Evolutionary conservation across 2,329 filamentous ascomycete species (phyloP).

Genomic region (Hymenoscyphus occultus): DNA sequence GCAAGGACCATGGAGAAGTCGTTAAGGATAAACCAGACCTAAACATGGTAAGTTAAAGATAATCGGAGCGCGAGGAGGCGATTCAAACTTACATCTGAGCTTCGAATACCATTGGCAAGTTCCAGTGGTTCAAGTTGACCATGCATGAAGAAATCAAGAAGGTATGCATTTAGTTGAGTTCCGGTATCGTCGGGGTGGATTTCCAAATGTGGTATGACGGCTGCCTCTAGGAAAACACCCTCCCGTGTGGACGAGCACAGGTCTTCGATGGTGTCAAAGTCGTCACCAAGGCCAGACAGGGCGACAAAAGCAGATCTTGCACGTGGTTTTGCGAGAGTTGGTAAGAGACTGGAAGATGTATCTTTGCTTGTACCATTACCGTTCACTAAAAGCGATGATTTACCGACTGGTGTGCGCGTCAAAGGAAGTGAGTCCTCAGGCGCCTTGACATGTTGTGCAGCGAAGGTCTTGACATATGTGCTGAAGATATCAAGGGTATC

Average conservation of each 20-base stretch:
- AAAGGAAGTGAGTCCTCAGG: conserved; percentile 33
- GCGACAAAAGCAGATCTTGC: conserved; percentile 68
- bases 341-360: conserved; percentile 21
- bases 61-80: background rate
- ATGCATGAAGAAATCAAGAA: conserved; percentile 76
- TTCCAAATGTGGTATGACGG: conserved; percentile 66
- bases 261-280: conserved; percentile 63
- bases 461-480: conserved; percentile 66
- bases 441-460: conserved; percentile 53
- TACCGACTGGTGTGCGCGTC: conserved; percentile 30
- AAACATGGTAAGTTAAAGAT: conserved; percentile 13
- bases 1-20: conserved; percentile 63
- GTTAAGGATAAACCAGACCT: conserved; percentile 69
- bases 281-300: conserved; percentile 64
- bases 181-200: conserved; percentile 54
- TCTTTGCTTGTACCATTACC: conserved; percentile 13
- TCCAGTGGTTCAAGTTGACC: conserved; percentile 60
- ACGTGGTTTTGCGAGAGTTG: conserved; percentile 40
- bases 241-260: conserved; percentile 63
- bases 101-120: conserved; percentile 62
- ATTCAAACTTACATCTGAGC: conserved; percentile 46
- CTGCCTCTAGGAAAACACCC: conserved; percentile 72
- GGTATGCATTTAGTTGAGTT: conserved; percentile 60
- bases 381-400: conserved; percentile 13
- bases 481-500: conserved; percentile 65